These are phyloP conservation scores for Agrocybe pediades DNA, from an alignment of 768 basidiomycete species.

Conservation along the genomic window DNA sequence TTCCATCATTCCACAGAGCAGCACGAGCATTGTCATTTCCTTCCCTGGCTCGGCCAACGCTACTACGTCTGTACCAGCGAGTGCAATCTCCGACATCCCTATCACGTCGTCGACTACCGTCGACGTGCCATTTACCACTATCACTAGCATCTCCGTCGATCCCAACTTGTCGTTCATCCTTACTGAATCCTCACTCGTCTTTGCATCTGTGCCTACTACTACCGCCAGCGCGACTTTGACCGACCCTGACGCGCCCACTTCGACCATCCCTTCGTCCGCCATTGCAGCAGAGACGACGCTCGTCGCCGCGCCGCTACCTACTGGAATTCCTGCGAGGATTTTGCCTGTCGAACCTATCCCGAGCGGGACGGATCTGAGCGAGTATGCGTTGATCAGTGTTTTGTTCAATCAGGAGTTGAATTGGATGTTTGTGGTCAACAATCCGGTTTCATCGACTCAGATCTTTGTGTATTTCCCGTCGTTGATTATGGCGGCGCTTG, in stretches of 20 bases:
- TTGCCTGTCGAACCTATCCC: conserved; percentile 40
- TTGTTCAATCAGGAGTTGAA: conserved; percentile 59
- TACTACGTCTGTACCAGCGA: not conserved
- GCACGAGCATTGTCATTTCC: not conserved
- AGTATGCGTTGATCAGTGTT: conserved; percentile 59
- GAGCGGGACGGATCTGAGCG: conserved; percentile 29
- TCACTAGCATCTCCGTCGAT: conserved; percentile 33
- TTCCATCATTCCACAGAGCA: not conserved
- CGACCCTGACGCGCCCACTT: conserved; percentile 45
- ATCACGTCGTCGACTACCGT: not conserved
- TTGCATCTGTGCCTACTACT: conserved; percentile 35
- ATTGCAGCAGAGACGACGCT: conserved; percentile 23
- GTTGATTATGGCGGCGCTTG: conserved; percentile 34
- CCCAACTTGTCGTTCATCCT: conserved; percentile 47
- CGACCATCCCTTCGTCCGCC: conserved; percentile 24
- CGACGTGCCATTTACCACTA: conserved; percentile 9
- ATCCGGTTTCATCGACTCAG: conserved; percentile 64
- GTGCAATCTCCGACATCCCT: not conserved
- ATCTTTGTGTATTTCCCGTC: conserved; percentile 73
- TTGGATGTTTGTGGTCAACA: conserved; percentile 71
- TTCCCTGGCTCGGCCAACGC: not conserved
- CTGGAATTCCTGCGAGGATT: conserved; percentile 62
- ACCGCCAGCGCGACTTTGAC: conserved; percentile 31
- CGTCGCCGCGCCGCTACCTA: conserved; percentile 48
- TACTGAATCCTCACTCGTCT: conserved; percentile 41